phyloP scores from a whole-genome alignment of 148 eudicot genomes.

The Beta vulgaris region DNA sequence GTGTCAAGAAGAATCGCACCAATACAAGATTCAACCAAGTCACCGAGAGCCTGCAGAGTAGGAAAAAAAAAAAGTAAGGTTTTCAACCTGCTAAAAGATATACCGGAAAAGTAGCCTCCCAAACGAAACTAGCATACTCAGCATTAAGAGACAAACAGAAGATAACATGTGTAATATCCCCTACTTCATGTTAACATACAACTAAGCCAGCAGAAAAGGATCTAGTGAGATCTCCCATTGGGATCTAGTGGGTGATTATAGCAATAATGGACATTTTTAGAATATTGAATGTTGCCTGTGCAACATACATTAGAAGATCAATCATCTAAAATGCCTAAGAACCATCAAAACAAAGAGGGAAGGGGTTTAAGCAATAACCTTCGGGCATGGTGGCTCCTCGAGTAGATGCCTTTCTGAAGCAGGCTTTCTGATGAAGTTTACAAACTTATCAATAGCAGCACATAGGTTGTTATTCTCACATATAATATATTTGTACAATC shows the following conservation, averaged over 20 bases:
- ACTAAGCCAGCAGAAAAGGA: neutral
- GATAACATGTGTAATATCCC: neutral
- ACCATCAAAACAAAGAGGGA: conserved; percentile 8
- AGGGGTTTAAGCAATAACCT: conserved; percentile 43
- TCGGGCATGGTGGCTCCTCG: conserved; percentile 78
- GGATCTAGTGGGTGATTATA: neutral
- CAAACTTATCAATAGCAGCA: conserved; percentile 56
- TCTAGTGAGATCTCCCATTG: neutral
- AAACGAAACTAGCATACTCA: neutral
- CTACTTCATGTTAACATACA: neutral
- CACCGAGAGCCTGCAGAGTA: conserved; percentile 77
- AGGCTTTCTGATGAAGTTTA: conserved; percentile 33
- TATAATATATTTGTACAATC: conserved; percentile 57
- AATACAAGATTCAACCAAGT: conserved; percentile 85
- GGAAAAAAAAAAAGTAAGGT: conserved; percentile 1
- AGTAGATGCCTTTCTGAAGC: conserved; percentile 29
- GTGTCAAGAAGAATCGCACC: conserved; percentile 88
- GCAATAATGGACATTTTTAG: neutral
- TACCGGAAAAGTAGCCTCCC: neutral
- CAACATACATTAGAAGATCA: neutral
- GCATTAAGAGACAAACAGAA: neutral
- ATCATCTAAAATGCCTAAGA: neutral
- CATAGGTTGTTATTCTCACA: conserved; percentile 48
- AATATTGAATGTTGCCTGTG: neutral
- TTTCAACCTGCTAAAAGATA: neutral